Percentiles rank a stretch among this genome's conserved stretches.
phyloP scores from a whole-genome alignment of 345 rosid species.

The Sapria himalayana region DNA sequence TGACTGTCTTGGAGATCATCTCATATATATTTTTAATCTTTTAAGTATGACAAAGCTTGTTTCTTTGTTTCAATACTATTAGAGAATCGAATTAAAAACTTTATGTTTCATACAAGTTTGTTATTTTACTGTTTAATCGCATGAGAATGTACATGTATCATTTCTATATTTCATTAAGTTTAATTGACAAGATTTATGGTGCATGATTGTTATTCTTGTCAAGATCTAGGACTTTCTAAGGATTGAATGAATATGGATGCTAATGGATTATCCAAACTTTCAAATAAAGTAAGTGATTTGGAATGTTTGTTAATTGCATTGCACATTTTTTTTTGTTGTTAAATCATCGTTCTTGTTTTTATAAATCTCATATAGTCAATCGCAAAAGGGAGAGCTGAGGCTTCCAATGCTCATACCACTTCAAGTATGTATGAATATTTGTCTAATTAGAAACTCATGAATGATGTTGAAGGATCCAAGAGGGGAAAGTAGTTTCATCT shows the following conservation, averaged over 20 bases:
- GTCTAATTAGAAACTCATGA: slow-evolving; percentile 14
- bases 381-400: slow-evolving; percentile 11
- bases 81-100: too few relatives aligned
- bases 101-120: too few relatives aligned
- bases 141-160: not conserved
- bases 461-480: too few relatives aligned
- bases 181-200: slow-evolving; percentile 7
- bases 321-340: not conserved
- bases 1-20: too few relatives aligned
- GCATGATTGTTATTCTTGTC: too few relatives aligned
- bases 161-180: slow-evolving; percentile 4
- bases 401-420: slow-evolving; percentile 18
- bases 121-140: too few relatives aligned
- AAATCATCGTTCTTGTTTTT: not conserved
- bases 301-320: not conserved
- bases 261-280: slow-evolving; percentile 15
- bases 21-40: too few relatives aligned
- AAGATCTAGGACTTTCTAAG: slow-evolving; percentile 32
- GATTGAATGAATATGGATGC: slow-evolving; percentile 12
- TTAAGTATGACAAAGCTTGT: too few relatives aligned
- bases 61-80: too few relatives aligned
- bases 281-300: slow-evolving; percentile 24
- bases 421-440: slow-evolving; percentile 15
- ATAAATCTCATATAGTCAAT: slow-evolving; percentile 16
- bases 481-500: slow-evolving; percentile 13